These are phyloP conservation scores for Pyrenopolyporus hunteri DNA, from an alignment of 495 filamentous ascomycete genomes.

Conservation along the genomic window DNA sequence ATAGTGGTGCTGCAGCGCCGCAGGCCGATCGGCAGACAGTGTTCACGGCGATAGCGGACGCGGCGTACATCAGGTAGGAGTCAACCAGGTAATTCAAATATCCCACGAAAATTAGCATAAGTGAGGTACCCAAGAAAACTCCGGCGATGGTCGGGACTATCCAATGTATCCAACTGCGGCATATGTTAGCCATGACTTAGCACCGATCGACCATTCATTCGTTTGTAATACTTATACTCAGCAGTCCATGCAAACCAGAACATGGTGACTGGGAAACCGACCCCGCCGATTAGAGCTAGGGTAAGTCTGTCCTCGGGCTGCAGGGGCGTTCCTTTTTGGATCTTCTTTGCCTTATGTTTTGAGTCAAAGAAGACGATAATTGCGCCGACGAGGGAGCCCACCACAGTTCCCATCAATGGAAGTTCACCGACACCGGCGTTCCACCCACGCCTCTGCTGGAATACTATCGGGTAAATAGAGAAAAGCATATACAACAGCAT, in stretches of 20 bases:
- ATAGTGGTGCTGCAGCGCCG: conserved; percentile 67
- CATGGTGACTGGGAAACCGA: conserved; percentile 54
- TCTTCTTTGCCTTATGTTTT: conserved; percentile 37
- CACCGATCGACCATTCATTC: neutral
- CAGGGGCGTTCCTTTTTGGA: conserved; percentile 26
- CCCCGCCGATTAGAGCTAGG: conserved; percentile 54
- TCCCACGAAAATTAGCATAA: conserved; percentile 52
- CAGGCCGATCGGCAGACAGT: conserved; percentile 62
- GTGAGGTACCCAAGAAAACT: conserved; percentile 42
- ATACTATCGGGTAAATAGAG: conserved; percentile 58
- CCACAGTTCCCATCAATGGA: conserved; percentile 51
- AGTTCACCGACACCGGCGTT: conserved; percentile 60
- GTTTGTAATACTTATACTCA: conserved; percentile 25
- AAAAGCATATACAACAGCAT: conserved; percentile 61
- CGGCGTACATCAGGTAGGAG: conserved; percentile 71
- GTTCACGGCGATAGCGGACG: conserved; percentile 68
- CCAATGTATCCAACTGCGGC: conserved; percentile 48
- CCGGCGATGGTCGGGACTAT: conserved; percentile 55
- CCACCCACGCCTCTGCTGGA: conserved; percentile 60
- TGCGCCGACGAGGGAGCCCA: conserved; percentile 51
- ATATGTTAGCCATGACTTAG: conserved; percentile 1
- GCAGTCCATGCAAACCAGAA: conserved; percentile 63
- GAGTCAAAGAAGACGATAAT: conserved; percentile 45
- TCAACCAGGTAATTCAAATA: conserved; percentile 74
- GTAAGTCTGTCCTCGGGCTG: conserved; percentile 53